A percentile compares a stretch with the other conserved stretches of the same genome.
phyloP scores from a whole-genome alignment of 495 filamentous ascomycete species.

The Penicillium turbatum region DNA sequence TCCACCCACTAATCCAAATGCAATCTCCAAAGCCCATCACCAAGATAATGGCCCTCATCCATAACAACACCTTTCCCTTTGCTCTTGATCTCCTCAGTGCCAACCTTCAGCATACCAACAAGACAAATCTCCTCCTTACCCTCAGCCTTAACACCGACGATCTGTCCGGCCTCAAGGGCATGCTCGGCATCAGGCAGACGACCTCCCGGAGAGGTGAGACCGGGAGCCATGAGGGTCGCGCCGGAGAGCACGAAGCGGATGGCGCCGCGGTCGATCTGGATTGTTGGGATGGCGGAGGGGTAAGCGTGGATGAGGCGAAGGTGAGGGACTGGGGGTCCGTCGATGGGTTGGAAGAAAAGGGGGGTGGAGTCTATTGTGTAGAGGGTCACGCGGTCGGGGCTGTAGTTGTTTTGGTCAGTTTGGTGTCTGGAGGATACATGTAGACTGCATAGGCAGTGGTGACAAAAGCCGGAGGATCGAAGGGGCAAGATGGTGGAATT shows the following conservation, averaged over 20 bases:
- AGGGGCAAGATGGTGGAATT: not conserved
- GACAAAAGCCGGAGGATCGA: not conserved
- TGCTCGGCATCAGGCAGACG: slow-evolving; percentile 58
- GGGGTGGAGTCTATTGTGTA: slow-evolving; percentile 74
- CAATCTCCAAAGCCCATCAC: slow-evolving; percentile 90
- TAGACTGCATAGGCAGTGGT: not conserved
- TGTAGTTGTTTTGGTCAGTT: slow-evolving; percentile 22
- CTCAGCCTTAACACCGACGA: slow-evolving; percentile 86
- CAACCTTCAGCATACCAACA: slow-evolving; percentile 78
- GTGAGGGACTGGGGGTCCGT: slow-evolving; percentile 73
- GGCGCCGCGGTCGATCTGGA: slow-evolving; percentile 82
- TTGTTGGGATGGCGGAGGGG: slow-evolving; percentile 44
- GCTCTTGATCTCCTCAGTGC: slow-evolving; percentile 86
- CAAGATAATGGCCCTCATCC: slow-evolving; percentile 87
- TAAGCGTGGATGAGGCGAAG: slow-evolving; percentile 67
- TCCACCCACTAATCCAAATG: slow-evolving; percentile 56
- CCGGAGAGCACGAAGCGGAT: slow-evolving; percentile 94
- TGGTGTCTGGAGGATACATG: not conserved
- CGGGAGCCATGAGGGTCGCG: slow-evolving; percentile 92
- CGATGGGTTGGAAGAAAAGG: slow-evolving; percentile 89
- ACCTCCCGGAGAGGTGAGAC: slow-evolving; percentile 78
- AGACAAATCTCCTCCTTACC: slow-evolving; percentile 90
- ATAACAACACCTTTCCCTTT: slow-evolving; percentile 90
- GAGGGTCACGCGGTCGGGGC: slow-evolving; percentile 79
- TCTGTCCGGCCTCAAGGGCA: slow-evolving; percentile 64